Base-by-base conservation (phyloP, 1,284 basidiomycete genomes). In the Peniophora sp. region DNA sequence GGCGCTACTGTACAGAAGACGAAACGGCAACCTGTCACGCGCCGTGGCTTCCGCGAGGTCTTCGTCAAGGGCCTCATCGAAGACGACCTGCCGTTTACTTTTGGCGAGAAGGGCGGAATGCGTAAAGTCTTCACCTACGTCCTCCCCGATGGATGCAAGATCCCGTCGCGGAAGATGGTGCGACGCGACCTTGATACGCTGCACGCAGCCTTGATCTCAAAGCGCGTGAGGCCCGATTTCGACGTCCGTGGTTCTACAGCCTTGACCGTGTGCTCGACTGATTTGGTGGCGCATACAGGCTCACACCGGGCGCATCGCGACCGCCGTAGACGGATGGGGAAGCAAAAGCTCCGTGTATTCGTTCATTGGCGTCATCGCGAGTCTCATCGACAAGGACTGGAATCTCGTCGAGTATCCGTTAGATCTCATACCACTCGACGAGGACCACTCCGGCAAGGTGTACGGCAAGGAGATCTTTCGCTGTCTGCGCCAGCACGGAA, bases 331-430 rank as follows among this genome's bases (percentile, higher is more conserved):
- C 34, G 12, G 54, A 1, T 57, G 56, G 56, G 58, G 53, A 2
- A 59, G 55, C 47, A 59, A 59, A 45, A 59, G 51, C 24, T 49
- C 35, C 10, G 58, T 56, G 3, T 54, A 55, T 24, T 53, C 57
- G 8, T 59, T 59, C 46, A 44, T 46, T 17, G 53, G 56, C 10
- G 19, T 52, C n/a, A 47, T 52, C 12, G 50, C 36, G 5, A 56
- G 47, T 34, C 52, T 47, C 46, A 56, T 56, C 20, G 25, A 53
- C n/a, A 23, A 52, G 23, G 19, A 55, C 17, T 58, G 56, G 55
- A 46, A 45, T 3, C 52, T 56, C 2, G 41, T 50, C 14, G 52
- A 56, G 34, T 48, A 43, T 20, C 48, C 54, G 11, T 47, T 60
- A 0, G 57, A 58, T 3, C 54, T 60, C 3, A 11, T 57, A 11